Base-by-base conservation (phyloP, 1,284 basidiomycete genomes). In the Mycena sp. region DNA sequence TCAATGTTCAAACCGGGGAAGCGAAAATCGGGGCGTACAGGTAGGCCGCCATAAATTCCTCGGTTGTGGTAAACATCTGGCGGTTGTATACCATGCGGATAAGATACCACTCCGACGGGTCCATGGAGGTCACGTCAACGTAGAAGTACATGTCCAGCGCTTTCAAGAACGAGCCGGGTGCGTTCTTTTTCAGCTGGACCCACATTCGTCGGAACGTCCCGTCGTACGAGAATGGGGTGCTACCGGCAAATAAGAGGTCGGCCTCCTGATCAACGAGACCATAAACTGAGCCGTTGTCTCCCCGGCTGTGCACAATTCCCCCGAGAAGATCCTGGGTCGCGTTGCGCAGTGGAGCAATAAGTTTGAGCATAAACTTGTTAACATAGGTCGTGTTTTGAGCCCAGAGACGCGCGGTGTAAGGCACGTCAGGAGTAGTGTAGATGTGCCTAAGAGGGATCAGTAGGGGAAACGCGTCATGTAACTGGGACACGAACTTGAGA, bases 101-200 rank as follows among this genome's bases (percentile, higher is more conserved):
- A 40, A 40, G 52, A 30, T 43, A 81, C 85, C 86, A 89, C 53
- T 80, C 71, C 3, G 76, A 72, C 0, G 81, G 67, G 67, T 89
- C 87, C 2, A 82, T 85, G 3, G 87, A 87, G 19, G 80, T 83
- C 29, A 85, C 67, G 69, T 90, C 88, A 61, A 88, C 70, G 67
- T 89, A 87, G 45, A 81, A 79, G 71, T 82, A 86, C 69, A 89
- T 83, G 65, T 83, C 83, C 25, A 88, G 70, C 5, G 86, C 81
- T 54, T 84, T 83, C 23, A 89, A 74, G 73, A 77, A 89, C 0
- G 78, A 76, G 0, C 85, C 86, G 5, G 86, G 76, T 2, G 77
- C 72, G 63, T 85, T 86, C 52, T 78, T 76, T 30, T 80, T 74
- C 78, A 83, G 84, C 5, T 78, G 77, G 29, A 86, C 66, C 86